These are phyloP conservation scores for Boletus reticuloceps DNA, from an alignment of 768 basidiomycete genomes.

Conservation along the genomic window DNA sequence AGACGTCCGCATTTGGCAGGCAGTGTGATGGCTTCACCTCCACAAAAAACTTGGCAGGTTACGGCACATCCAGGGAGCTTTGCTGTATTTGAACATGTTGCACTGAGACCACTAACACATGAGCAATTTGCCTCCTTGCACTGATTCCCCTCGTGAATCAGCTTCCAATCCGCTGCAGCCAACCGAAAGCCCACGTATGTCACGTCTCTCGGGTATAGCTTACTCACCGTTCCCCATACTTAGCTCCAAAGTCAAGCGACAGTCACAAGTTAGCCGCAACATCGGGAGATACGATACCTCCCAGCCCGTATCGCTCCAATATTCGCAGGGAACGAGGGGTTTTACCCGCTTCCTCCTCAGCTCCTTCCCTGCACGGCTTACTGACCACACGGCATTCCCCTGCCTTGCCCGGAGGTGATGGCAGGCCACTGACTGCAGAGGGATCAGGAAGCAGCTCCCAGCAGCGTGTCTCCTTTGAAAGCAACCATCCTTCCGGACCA, in stretches of 20 bases:
- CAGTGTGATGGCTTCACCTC: conserved; percentile 2
- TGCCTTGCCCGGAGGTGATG: conserved; percentile 13
- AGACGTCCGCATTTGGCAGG: conserved; percentile 21
- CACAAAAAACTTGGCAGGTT: not conserved
- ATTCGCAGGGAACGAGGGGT: conserved; percentile 33
- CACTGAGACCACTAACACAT: conserved; percentile 13
- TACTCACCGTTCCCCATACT: not conserved
- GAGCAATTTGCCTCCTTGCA: conserved; percentile 13
- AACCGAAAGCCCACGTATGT: conserved; percentile 8
- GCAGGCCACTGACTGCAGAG: conserved; percentile 32
- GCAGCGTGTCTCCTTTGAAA: conserved; percentile 54
- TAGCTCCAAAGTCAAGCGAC: conserved; percentile 9
- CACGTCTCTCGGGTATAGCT: not conserved
- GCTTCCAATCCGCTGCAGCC: conserved; percentile 4
- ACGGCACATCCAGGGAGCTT: conserved; percentile 18
- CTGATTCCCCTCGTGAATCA: conserved; percentile 19
- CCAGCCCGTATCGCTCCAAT: conserved; percentile 29
- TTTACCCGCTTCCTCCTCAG: conserved; percentile 42
- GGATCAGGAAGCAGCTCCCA: conserved; percentile 44
- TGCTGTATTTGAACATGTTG: conserved; percentile 16
- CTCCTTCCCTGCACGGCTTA: conserved; percentile 38
- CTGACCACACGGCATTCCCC: conserved; percentile 19
- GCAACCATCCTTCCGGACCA: conserved; percentile 35
- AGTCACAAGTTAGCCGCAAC: conserved; percentile 43
- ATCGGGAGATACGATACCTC: conserved; percentile 35